Percentiles rank a stretch among this genome's conserved stretches.
phyloP scores from a whole-genome alignment of 148 eudicot species.

The Silene latifolia region DNA sequence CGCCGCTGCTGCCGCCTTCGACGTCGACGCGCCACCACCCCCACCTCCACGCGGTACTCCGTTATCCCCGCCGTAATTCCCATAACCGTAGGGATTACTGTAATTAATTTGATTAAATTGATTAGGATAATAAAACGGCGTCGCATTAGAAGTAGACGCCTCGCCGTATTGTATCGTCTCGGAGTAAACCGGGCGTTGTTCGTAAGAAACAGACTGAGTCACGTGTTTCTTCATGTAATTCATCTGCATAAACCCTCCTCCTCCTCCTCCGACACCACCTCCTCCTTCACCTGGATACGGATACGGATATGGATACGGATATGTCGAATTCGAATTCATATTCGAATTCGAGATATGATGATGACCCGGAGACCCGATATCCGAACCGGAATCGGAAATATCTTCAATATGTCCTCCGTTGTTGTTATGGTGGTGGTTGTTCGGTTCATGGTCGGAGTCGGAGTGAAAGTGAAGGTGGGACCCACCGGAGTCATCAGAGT shows the following conservation, averaged over 20 bases:
- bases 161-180: conserved; percentile 49
- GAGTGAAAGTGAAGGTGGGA: conserved; percentile 67
- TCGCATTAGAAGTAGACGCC: conserved; percentile 21
- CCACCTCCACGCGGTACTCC: conserved; percentile 25
- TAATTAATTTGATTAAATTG: conserved; percentile 13
- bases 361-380: neutral
- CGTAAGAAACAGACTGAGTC: conserved; percentile 60
- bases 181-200: conserved; percentile 50
- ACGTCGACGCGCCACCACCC: conserved; percentile 25
- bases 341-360: neutral
- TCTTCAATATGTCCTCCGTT: neutral
- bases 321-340: too few relatives aligned
- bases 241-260: conserved; percentile 38
- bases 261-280: conserved; percentile 1
- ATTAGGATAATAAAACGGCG: conserved; percentile 31
- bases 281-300: conserved; percentile 1
- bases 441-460: conserved; percentile 31
- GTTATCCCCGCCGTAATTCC: conserved; percentile 35
- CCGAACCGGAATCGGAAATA: conserved; percentile 3
- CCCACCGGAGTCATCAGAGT: conserved; percentile 36
- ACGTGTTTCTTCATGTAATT: conserved; percentile 71
- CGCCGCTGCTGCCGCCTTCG: conserved; percentile 13
- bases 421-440: neutral
- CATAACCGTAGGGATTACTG: conserved; percentile 24
- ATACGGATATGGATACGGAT: neutral